A percentile compares a stretch with the other conserved stretches of the same genome.
Conservation (phyloP, 306 rosid genomes). For the Gillenia trifoliata region DNA sequence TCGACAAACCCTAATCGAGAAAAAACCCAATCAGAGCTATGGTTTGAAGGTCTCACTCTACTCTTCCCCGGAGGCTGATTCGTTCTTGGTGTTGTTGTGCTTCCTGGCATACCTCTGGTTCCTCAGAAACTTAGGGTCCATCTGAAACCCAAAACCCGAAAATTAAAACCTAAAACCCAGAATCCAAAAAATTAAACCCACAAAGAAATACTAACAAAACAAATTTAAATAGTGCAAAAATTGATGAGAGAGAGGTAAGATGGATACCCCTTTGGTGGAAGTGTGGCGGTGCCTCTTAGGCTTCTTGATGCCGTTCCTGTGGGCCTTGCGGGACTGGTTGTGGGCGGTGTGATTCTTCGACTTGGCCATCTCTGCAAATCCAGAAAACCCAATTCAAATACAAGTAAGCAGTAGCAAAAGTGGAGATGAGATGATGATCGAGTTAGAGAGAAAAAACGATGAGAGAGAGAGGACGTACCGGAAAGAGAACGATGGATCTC, state of each 20-base stretch:
- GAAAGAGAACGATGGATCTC: background rate
- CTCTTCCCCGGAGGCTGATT: conserved; percentile 55
- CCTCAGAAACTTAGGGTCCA: conserved; percentile 98
- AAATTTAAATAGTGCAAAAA: background rate
- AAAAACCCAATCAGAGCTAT: conserved; percentile 20
- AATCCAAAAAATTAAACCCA: background rate
- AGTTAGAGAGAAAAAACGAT: background rate
- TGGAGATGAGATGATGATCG: too few relatives aligned
- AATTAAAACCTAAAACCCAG: background rate
- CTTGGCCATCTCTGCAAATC: conserved; percentile 84
- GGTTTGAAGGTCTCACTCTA: conserved; percentile 19
- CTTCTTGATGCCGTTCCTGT: conserved; percentile 93
- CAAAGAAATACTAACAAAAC: background rate
- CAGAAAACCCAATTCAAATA: background rate
- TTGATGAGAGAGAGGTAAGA: background rate
- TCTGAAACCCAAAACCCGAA: conserved; percentile 28
- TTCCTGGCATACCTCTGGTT: conserved; percentile 99
- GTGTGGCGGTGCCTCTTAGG: conserved; percentile 94
- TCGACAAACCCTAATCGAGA: conserved; percentile 2
- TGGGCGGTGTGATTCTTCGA: conserved; percentile 99
- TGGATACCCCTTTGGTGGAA: conserved; percentile 86
- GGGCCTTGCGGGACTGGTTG: conserved; percentile 99
- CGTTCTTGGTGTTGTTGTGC: conserved; percentile 71
- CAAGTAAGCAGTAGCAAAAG: background rate
- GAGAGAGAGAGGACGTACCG: conserved; percentile 16